Percentiles rank a stretch among this genome's conserved stretches.
These are phyloP conservation scores for Taxillus chinensis DNA, from an alignment of 164 flowering plant species.

Conservation along the genomic window DNA sequence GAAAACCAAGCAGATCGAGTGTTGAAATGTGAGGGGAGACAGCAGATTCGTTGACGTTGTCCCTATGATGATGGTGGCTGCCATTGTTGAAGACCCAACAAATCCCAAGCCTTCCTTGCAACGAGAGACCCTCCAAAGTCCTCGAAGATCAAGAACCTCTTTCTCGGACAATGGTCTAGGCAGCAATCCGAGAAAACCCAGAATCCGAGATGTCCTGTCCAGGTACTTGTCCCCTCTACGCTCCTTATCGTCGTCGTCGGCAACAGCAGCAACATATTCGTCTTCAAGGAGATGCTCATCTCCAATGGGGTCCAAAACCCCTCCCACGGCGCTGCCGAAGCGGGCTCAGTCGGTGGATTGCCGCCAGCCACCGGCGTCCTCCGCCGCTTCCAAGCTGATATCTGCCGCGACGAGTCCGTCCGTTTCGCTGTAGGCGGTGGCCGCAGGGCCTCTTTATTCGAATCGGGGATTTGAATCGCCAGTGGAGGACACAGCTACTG, in stretches of 20 bases:
- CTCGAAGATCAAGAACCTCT: slow-evolving; percentile 34
- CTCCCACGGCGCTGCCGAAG: slow-evolving; percentile 20
- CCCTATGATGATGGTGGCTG: slow-evolving; percentile 74
- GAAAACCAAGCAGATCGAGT: too few species aligned
- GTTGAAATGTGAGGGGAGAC: slow-evolving; percentile 26
- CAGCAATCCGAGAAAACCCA: slow-evolving; percentile 38
- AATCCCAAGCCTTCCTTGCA: slow-evolving; percentile 15
- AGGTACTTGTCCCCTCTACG: slow-evolving; percentile 69
- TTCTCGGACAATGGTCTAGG: slow-evolving; percentile 35
- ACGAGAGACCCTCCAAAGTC: slow-evolving; percentile 2
- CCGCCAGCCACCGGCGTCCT: slow-evolving; percentile 35
- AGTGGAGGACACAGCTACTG: too few species aligned
- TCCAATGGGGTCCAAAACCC: slow-evolving; percentile 40
- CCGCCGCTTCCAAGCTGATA: slow-evolving; percentile 52
- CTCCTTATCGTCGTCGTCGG: slow-evolving; percentile 34
- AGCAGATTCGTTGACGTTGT: not conserved
- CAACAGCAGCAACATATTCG: too few species aligned
- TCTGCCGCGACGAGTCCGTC: slow-evolving; percentile 74
- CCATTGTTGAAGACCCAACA: slow-evolving; percentile 31
- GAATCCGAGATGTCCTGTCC: slow-evolving; percentile 57
- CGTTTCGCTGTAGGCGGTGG: slow-evolving; percentile 90
- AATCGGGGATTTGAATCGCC: too few species aligned
- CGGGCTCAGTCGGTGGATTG: slow-evolving; percentile 80
- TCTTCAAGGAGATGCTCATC: slow-evolving; percentile 64
- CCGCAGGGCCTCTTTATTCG: slow-evolving; percentile 26